A percentile compares a stretch with the other conserved stretches of the same genome.
phyloP scores from a whole-genome alignment of 176 grass and related monocot species.

The Phyllostachys edulis region DNA sequence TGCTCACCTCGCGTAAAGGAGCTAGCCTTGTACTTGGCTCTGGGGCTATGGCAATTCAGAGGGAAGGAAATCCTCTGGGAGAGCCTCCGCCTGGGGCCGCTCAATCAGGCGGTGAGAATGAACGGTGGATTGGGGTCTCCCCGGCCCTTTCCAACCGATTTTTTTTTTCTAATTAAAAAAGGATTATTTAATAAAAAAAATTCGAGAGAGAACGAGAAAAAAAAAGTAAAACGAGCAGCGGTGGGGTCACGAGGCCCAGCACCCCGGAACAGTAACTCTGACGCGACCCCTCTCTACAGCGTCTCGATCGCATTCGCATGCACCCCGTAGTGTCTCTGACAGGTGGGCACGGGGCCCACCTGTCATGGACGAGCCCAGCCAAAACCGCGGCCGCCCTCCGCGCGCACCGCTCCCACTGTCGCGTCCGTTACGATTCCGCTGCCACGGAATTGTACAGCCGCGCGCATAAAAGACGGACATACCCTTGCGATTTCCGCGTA shows the following conservation, averaged over 20 bases:
- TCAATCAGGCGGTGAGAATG: too few relatives aligned
- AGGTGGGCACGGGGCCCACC: neutral
- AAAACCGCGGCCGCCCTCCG: rapidly evolving
- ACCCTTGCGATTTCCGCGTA: rapidly evolving
- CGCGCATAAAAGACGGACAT: rapidly evolving
- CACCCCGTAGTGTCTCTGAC: neutral
- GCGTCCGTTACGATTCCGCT: conserved; percentile 10
- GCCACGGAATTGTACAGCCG: neutral
- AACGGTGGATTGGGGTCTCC: too few relatives aligned
- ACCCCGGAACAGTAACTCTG: conserved; percentile 27
- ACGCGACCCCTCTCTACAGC: neutral
- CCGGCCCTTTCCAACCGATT: too few relatives aligned
- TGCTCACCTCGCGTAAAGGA: neutral
- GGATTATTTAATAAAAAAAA: too few relatives aligned
- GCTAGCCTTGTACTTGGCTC: neutral
- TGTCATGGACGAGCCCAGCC: neutral
- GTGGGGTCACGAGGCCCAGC: conserved; percentile 39
- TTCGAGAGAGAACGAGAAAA: neutral
- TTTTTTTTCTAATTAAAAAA: too few relatives aligned
- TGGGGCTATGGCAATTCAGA: neutral
- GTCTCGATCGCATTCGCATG: neutral
- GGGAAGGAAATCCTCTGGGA: too few relatives aligned
- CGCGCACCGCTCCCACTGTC: neutral
- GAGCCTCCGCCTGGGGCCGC: too few relatives aligned
- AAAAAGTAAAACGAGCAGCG: conserved; percentile 11